Percentiles rank a stretch among this genome's conserved stretches.
These are phyloP conservation scores for Anthracocystis panici-leucophaei DNA, from an alignment of 1,284 basidiomycete genomes.

Conservation along the genomic window DNA sequence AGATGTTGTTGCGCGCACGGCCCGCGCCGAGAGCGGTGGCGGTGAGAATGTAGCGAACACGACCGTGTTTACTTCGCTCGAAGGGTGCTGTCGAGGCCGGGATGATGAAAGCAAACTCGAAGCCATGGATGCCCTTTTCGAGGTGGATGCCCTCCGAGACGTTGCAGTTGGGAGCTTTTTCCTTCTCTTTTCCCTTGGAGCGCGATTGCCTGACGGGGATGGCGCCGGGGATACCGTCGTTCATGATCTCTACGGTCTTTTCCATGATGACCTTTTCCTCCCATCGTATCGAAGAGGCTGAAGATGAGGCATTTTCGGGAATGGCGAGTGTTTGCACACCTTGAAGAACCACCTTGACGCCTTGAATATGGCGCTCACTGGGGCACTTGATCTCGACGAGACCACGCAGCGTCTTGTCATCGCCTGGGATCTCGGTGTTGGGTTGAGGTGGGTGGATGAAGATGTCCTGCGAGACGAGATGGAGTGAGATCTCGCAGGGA, in stretches of 20 bases:
- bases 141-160: slow-evolving; percentile 54
- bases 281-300: slow-evolving; percentile 49
- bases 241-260: slow-evolving; percentile 61
- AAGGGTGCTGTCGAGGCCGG: slow-evolving; percentile 65
- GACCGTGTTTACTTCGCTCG: slow-evolving; percentile 65
- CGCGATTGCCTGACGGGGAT: slow-evolving; percentile 29
- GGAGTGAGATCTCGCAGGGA: slow-evolving; percentile 65
- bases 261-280: slow-evolving; percentile 66
- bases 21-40: slow-evolving; percentile 66
- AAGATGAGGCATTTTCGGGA: slow-evolving; percentile 42
- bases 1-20: slow-evolving; percentile 55
- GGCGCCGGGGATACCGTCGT: slow-evolving; percentile 40
- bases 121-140: slow-evolving; percentile 64
- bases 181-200: slow-evolving; percentile 54
- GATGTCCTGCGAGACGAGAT: slow-evolving; percentile 64
- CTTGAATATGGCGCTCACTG: slow-evolving; percentile 61
- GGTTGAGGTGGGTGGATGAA: slow-evolving; percentile 62
- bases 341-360: slow-evolving; percentile 57
- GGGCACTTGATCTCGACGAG: slow-evolving; percentile 67
- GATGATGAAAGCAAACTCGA: slow-evolving; percentile 68
- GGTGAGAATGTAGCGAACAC: slow-evolving; percentile 64
- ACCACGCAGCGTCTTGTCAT: slow-evolving; percentile 67
- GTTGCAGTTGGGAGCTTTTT: slow-evolving; percentile 33
- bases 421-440: slow-evolving; percentile 53
- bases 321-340: slow-evolving; percentile 64